Conservation (phyloP, 2,329 filamentous ascomycete species). For the Calonectria pteridis region DNA sequence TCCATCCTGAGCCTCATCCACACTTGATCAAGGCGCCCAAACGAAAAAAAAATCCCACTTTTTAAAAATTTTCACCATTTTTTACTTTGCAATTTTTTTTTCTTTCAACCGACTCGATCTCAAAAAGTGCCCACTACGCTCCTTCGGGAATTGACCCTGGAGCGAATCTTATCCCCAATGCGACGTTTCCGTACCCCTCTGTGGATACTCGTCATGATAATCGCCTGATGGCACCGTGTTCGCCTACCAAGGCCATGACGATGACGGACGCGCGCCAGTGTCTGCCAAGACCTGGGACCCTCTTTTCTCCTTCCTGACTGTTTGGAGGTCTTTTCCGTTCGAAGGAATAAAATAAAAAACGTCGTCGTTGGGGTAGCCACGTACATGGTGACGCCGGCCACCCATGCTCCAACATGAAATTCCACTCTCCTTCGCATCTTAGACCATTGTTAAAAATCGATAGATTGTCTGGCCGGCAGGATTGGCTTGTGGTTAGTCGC, state of each 20-base stretch:
- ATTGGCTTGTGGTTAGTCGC: neutral
- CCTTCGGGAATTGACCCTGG: neutral
- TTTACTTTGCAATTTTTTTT: neutral
- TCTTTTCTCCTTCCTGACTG: neutral
- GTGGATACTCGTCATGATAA: slow-evolving; percentile 1
- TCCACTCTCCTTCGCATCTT: neutral
- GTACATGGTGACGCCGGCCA: neutral
- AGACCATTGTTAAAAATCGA: slow-evolving; percentile 11
- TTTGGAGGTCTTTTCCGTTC: neutral
- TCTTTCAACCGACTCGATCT: neutral
- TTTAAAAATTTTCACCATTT: slow-evolving; percentile 11
- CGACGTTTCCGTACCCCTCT: neutral
- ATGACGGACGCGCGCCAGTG: neutral
- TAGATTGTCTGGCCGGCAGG: slow-evolving; percentile 10
- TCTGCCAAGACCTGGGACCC: neutral
- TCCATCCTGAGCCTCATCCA: neutral
- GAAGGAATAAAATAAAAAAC: neutral
- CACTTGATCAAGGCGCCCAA: neutral
- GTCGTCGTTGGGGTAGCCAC: neutral
- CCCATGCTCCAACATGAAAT: neutral
- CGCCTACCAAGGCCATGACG: neutral
- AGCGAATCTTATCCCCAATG: slow-evolving; percentile 9
- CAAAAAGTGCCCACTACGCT: slow-evolving; percentile 1
- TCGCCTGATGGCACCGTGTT: slow-evolving; percentile 12
- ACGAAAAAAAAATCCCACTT: neutral